phyloP scores from a whole-genome alignment of 495 filamentous ascomycete genomes.

The Lineolata rhizophorae region DNA sequence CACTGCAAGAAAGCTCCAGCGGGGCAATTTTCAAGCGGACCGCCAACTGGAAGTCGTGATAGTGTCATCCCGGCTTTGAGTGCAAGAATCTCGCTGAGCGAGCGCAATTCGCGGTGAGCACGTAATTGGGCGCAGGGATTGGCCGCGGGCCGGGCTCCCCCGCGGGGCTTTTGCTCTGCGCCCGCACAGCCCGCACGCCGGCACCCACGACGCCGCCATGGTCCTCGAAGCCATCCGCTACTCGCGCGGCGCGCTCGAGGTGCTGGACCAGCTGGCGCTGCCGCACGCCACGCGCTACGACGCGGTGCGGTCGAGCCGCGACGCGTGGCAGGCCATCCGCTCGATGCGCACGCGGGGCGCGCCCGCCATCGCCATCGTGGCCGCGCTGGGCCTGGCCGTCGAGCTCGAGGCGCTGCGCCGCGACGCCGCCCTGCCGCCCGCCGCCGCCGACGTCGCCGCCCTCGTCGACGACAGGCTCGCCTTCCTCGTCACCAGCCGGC shows the following conservation, averaged over 20 bases:
- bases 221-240: slow-evolving; percentile 80
- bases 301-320: slow-evolving; percentile 44
- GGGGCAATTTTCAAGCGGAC: no score
- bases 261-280: slow-evolving; percentile 75
- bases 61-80: no score
- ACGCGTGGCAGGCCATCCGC: slow-evolving; percentile 83
- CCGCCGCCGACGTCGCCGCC: slow-evolving; percentile 32
- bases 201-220: no score
- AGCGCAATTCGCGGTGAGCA: no score
- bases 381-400: slow-evolving; percentile 65
- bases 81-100: no score
- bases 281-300: slow-evolving; percentile 76
- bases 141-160: no score
- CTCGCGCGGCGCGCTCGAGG: slow-evolving; percentile 47
- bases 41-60: no score
- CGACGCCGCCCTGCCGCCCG: slow-evolving; percentile 16
- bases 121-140: no score
- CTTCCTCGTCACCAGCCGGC: slow-evolving; percentile 67
- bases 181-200: no score
- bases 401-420: slow-evolving; percentile 38
- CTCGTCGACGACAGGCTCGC: slow-evolving; percentile 55
- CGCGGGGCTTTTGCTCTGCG: no score
- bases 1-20: no score
- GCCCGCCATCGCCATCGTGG: slow-evolving; percentile 92
- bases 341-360: slow-evolving; percentile 87